Percentiles rank a stretch among this genome's conserved stretches.
phyloP scores from a whole-genome alignment of 306 rosid species.

The Astragalus membranaceus region DNA sequence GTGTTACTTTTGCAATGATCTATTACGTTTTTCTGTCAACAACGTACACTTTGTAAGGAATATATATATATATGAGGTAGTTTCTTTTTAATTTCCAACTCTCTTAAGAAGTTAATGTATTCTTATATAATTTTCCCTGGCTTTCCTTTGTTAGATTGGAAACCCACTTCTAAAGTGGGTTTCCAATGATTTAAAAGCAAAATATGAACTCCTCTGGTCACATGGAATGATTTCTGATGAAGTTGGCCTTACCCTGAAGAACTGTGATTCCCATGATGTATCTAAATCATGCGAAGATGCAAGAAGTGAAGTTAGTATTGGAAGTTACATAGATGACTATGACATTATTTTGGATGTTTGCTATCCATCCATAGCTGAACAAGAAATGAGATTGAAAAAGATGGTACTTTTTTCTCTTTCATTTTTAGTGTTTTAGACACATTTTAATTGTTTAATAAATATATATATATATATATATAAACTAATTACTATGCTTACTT shows the following conservation, averaged over 20 bases:
- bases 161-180: conserved; percentile 78
- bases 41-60: neutral
- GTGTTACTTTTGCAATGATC: neutral
- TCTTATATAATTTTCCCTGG: neutral
- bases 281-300: conserved; percentile 48
- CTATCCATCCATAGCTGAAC: conserved; percentile 80
- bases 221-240: conserved; percentile 97
- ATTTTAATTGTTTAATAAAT: neutral
- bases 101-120: neutral
- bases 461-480: neutral
- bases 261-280: conserved; percentile 66
- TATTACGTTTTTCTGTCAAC: neutral
- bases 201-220: conserved; percentile 80
- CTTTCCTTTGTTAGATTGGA: conserved; percentile 57
- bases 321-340: conserved; percentile 53
- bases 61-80: no score
- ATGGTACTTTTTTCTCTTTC: conserved; percentile 32
- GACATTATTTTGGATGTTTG: conserved; percentile 87
- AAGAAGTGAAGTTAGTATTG: conserved; percentile 38
- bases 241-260: conserved; percentile 53
- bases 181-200: conserved; percentile 50
- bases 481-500: neutral
- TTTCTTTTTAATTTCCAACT: neutral
- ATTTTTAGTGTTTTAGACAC: neutral
- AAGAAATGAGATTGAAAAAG: conserved; percentile 65